Base-by-base conservation (phyloP, 495 filamentous ascomycete species). In the Thozetella sp. region DNA sequence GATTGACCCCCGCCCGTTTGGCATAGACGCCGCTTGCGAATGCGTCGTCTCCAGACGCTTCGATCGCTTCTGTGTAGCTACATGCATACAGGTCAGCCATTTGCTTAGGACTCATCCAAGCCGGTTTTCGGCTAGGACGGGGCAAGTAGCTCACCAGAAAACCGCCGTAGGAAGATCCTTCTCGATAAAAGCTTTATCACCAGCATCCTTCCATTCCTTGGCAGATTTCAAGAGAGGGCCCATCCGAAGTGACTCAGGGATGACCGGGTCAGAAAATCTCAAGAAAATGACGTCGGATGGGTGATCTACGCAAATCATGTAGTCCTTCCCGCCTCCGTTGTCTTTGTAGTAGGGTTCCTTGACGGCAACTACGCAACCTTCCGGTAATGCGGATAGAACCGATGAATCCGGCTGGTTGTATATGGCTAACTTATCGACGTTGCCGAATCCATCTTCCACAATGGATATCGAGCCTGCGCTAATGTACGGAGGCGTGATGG, bases 271-370 rank as follows among this genome's bases (percentile, higher is more conserved):
- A 4, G 53, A 57, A 15, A 67, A 65, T n/a, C 63, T 22, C 23
- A 70, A 22, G 13, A 70, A 55, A 20, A 69, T 62, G 22, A 84
- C 54, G 58, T 85, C 81, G 12, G 74, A 79, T 17, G 79, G 63
- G 66, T 86, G 83, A 57, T 86, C 83, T 2, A 86, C 77, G 25
- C 80, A 74, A n/a, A 85, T 66, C 15, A 73, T 72, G 67, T 72
- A 79, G 27, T 71, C 68, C 10, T 75, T 73, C 45, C 76, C 66
- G 1, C 55, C 34, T 22, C 68, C 72, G 64, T 69, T 78, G 1
- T 72, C 55, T 50, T 78, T 79, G 60, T 79, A 72, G 57, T 80
- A 85, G 12, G 83, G 82, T 62, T 85, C 83, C 62, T 84, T 85
- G 60, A 85, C 65, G 9, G 78, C 57, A 0, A 81, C 54, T 9